Evolutionary conservation across 75 land plant genomes (phyloP), one percentile per base, ranked within the genome.

Genomic region (Picea sitchensis): DNA sequence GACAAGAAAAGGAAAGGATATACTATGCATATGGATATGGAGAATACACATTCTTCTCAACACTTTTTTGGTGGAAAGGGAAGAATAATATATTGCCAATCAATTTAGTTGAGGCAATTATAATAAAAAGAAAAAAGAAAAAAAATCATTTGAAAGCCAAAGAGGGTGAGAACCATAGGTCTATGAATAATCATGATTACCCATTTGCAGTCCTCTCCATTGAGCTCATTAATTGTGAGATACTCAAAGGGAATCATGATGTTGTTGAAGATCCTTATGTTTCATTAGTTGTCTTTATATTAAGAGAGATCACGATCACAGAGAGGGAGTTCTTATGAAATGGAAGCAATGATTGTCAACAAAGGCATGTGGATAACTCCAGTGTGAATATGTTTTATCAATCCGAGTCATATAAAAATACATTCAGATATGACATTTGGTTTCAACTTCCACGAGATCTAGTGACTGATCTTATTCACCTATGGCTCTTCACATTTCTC

Each of bases 41-140:
- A 67, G 44, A 34, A 32, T 31, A 14, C 71, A 36, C 30, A 17
- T 67, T 0, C 31, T 9, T 14, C 71, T 67, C 44, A 67, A 18
- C 71, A 23, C 4, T 36, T 36, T 32, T 67, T 32, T 34, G 20
- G 34, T 34, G 71, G 71, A 34, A 15, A 32, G 36, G 0, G 44
- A 67, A 14, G 71, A 67, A 3, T 54, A 73, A 21, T 17, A 20
- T 51, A 20, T 14, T 73, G 76, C 30, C 56, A 73, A 51, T 11
- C 18, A 20, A 12, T 86, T 83, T 77, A 85, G 87, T n/a, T 82
- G 89, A 81, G 80, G 89, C 20, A 87, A 89, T 82, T 83, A 79
- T 3, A 26, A 26, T 26, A 26, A 87, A 82, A 26, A 80, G 78
- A 2, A 80, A 76, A 59, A 89, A 86, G 5, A 61, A 77, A 76